Evolutionary conservation across 768 basidiomycete genomes (phyloP).

Genomic region (Phanerochaete sordida): DNA sequence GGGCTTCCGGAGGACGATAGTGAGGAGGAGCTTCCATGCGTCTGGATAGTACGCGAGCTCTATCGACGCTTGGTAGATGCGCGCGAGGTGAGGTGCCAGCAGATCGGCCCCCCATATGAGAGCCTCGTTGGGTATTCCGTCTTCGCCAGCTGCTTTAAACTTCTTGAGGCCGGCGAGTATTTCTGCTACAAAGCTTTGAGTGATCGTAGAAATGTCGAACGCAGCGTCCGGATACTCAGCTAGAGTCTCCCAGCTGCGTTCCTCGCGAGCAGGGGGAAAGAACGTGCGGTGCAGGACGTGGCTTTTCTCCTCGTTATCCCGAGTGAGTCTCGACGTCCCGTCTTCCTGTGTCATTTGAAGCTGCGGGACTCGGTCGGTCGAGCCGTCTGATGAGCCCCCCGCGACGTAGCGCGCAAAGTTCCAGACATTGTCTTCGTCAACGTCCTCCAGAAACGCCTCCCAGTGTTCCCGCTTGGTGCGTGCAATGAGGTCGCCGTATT

Average conservation of each 20-base stretch:
- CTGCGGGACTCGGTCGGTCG: constrained; percentile 16
- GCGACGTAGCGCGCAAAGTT: constrained; percentile 9
- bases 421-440: constrained; percentile 17
- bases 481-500: constrained; percentile 11
- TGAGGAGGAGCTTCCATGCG: too few relatives aligned
- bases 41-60: too few relatives aligned
- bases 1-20: too few relatives aligned
- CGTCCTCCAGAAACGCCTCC: constrained; percentile 19
- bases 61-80: too few relatives aligned
- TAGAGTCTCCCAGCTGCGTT: not conserved
- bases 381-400: constrained; percentile 12
- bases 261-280: constrained; percentile 14
- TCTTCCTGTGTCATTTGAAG: not conserved
- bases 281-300: constrained; percentile 17
- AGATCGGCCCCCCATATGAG: too few relatives aligned
- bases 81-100: too few relatives aligned
- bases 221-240: not conserved
- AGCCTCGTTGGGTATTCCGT: too few relatives aligned
- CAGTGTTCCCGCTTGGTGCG: constrained; percentile 22
- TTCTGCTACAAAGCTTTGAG: not conserved
- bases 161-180: too few relatives aligned
- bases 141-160: too few relatives aligned
- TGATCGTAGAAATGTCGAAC: not conserved
- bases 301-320: constrained; percentile 21
- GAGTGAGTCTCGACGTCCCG: constrained; percentile 1